Conservation (phyloP, 2,329 filamentous ascomycete genomes). For the Penicillium capsulatum region DNA sequence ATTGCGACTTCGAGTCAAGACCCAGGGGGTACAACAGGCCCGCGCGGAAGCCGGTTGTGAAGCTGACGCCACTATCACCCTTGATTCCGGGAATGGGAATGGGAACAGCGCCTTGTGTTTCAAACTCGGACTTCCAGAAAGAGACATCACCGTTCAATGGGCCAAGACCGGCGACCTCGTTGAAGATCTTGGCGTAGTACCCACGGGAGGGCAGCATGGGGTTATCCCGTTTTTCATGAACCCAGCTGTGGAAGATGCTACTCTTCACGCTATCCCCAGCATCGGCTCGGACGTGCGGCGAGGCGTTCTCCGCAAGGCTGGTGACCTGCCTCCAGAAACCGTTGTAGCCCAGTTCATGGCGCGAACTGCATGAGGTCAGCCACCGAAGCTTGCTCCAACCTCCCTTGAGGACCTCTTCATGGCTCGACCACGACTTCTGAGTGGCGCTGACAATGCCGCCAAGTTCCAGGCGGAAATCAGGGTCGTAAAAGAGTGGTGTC, state of each 20-base stretch:
- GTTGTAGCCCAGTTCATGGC: constrained; percentile 75
- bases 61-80: constrained; percentile 69
- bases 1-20: constrained; percentile 51
- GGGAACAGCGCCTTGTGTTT: constrained; percentile 71
- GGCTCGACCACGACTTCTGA: constrained; percentile 86
- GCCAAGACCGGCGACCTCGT: constrained; percentile 84
- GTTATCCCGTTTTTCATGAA: constrained; percentile 75
- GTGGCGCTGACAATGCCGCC: constrained; percentile 80
- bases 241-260: constrained; percentile 75
- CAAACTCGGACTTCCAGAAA: constrained; percentile 90
- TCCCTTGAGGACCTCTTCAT: constrained; percentile 83
- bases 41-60: constrained; percentile 75
- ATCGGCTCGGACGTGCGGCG: constrained; percentile 74
- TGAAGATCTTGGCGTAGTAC: constrained; percentile 70
- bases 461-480: constrained; percentile 71
- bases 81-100: constrained; percentile 66
- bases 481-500: constrained; percentile 77
- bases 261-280: constrained; percentile 90
- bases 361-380: constrained; percentile 60
- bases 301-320: constrained; percentile 68
- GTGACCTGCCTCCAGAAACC: constrained; percentile 87
- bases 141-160: constrained; percentile 81
- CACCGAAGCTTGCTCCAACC: constrained; percentile 73
- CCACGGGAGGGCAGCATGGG: constrained; percentile 78
- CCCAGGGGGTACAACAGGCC: constrained; percentile 81